Base-by-base conservation (phyloP, 1,284 basidiomycete species). In the Pseudozyma tsukubaensis region DNA sequence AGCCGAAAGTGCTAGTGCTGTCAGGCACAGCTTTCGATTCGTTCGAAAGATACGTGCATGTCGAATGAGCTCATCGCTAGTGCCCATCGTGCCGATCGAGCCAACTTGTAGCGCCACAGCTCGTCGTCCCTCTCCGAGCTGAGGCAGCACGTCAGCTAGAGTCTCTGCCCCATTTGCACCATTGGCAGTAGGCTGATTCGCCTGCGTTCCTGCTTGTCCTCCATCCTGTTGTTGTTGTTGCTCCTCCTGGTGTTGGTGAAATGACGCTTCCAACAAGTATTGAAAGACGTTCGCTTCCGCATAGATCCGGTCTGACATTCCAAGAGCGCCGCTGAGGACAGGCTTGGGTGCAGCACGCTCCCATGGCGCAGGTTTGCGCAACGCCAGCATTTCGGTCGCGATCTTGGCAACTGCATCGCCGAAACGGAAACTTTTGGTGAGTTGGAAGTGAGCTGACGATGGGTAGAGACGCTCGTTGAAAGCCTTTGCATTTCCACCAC, bases 401-500 rank as follows among this genome's bases (percentile, higher is more conserved):
- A 79, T 52, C 40, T 60, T 56, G 13, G 80, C 80, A 19, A 82
- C 75, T 0, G 61, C 24, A 18, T 80, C 64, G 12, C 80, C 80
- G 55, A 82, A 82, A 19, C 80, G 76, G 60, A 82, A 82, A 60
- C 78, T 80, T 50, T 75, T 72, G 2, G 80, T 82, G 39, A 82
- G 72, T 45, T 72, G 65, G 29, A 79, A 82, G 8, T 60, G 65
- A 4, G 66, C 72, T 12, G 67, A 66, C 6, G 78, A 68, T 5
- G 77, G 77, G 19, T 80, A 76, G 18, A 71, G 52, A n/a, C 67
- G 65, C 55, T 77, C 74, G 57, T 82, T 71, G 63, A 82, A 82
- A 1, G 78, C 76, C 39, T 71, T 72, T 1, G 77, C 78, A 4
- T 70, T 79, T 18, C 78, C 80, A 10, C 80, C 80, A 12, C 80